Base-by-base conservation (phyloP, 257 asterid genomes). In the Fraxinus americana region DNA sequence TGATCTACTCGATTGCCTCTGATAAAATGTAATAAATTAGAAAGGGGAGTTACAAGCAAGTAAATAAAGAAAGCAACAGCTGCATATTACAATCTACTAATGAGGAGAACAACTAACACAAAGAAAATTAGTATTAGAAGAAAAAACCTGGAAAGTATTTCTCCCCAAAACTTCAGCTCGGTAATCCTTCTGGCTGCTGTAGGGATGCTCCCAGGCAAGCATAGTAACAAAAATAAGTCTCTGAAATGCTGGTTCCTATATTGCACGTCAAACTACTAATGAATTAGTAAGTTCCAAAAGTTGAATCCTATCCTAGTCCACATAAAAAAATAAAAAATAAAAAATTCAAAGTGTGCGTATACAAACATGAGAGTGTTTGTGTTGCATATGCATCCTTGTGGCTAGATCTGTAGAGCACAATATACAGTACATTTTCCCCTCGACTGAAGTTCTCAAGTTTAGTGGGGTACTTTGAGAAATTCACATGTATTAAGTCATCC, bases 181-280 rank as follows among this genome's bases (percentile, higher is more conserved):
- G 57, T 74, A 81, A 71, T 82, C 85, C 85, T 85, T 79, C 74
- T 83, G 83, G 48, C 79, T 84, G 75, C 89, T 80, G 80, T 82
- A 87, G 78, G 99, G 99, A 66, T 80, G 86, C 89, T 96, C 97
- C 99, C 99, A 96, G 17, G 99, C 98, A 75, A 96, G 88, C 99
- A 96, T 93, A 25, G 99, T 92, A 76, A 92, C 75, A 80, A 89
- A 96, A 79, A 93, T 71, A 69, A 96, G 87, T 79, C 90, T 91
- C 87, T 79, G 97, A 82, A 96, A 93, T 82, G 98, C 93, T 78
- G 95, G 90, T 85, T 96, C 98, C 99, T 96, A 52, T 54, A 86
- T 72, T 61, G 76, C 69, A 84, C 71, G 75, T 78, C 52, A 78
- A 82, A 77, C 69, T 35, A 72, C 30, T 32, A 68, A 65, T 45